Percentiles rank a stretch among this genome's conserved stretches.
Evolutionary conservation across 2,329 filamentous ascomycete species (phyloP).

Genomic region (Apiospora aurea): DNA sequence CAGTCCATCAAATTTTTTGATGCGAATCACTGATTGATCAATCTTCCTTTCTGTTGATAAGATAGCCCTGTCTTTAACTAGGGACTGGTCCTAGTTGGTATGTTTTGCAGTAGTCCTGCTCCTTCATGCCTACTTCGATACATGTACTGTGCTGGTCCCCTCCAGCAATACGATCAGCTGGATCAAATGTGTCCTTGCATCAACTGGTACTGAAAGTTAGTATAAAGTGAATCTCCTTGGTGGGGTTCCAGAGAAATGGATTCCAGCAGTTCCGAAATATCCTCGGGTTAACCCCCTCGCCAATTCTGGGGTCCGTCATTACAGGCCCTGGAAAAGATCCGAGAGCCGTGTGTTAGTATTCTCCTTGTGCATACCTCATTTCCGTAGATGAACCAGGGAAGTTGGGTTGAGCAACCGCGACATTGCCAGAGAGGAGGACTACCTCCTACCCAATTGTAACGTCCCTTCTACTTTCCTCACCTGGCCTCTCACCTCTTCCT

Average conservation of each 20-base stretch:
- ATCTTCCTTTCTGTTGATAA: neutral
- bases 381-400: constrained; percentile 4
- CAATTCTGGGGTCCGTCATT: constrained; percentile 17
- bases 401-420: constrained; percentile 5
- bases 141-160: constrained; percentile 11
- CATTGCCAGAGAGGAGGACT: neutral
- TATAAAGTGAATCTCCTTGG: constrained; percentile 1
- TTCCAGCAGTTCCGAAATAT: constrained; percentile 2
- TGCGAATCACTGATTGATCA: constrained; percentile 15
- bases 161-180: neutral
- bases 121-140: neutral
- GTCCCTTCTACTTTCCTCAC: constrained; percentile 2
- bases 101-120: constrained; percentile 14
- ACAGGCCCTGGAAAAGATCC: constrained; percentile 14
- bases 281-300: neutral
- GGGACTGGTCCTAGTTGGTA: neutral
- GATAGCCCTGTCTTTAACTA: neutral
- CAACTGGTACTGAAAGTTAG: neutral
- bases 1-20: neutral
- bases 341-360: neutral
- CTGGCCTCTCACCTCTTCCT: constrained; percentile 12
- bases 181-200: neutral
- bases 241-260: neutral
- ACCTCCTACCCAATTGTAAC: neutral
- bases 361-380: constrained; percentile 1